These are phyloP conservation scores for Colletotrichum sp. DNA, from an alignment of 2,329 filamentous ascomycete species.

Conservation along the genomic window DNA sequence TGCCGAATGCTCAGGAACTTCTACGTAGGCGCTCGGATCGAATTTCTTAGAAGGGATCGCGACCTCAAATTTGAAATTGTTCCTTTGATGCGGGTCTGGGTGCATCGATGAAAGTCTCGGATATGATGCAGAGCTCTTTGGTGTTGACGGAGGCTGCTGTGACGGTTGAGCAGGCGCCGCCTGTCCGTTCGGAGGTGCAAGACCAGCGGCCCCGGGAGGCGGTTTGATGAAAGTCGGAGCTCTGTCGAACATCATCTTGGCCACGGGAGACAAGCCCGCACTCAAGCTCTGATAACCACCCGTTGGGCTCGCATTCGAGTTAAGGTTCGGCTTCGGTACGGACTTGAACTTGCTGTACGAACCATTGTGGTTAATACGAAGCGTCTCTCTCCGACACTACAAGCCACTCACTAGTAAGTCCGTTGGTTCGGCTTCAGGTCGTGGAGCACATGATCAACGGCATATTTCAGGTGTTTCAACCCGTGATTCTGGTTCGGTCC, in stretches of 20 bases:
- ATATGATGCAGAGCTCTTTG: conserved; percentile 11
- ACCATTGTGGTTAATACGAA: conserved; percentile 28
- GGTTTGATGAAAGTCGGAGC: conserved; percentile 45
- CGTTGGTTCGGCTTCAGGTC: conserved; percentile 75
- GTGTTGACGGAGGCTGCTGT: conserved; percentile 18
- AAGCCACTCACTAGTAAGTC: conserved; percentile 65
- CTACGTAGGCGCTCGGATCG: conserved; percentile 40
- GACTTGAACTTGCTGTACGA: conserved; percentile 61
- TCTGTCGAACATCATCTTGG: conserved; percentile 51
- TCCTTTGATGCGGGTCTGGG: conserved; percentile 35
- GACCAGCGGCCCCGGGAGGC: conserved; percentile 36
- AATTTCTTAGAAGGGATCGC: conserved; percentile 50
- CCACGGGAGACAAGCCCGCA: conserved; percentile 54
- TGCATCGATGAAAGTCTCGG: conserved; percentile 21
- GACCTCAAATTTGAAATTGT: conserved; percentile 50
- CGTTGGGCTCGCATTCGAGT: conserved; percentile 25
- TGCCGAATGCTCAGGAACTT: conserved; percentile 29
- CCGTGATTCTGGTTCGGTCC: conserved; percentile 62
- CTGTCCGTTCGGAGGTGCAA: conserved; percentile 32
- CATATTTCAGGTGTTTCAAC: conserved; percentile 61
- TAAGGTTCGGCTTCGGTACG: conserved; percentile 39
- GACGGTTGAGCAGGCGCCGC: neutral
- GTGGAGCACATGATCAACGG: conserved; percentile 75
- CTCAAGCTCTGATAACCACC: conserved; percentile 29
- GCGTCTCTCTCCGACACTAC: neutral